A percentile compares a stretch with the other conserved stretches of the same genome.
These are phyloP conservation scores for Coemansia sp. DNA, from an alignment of 192 early-diverging fungal species.

Conservation along the genomic window DNA sequence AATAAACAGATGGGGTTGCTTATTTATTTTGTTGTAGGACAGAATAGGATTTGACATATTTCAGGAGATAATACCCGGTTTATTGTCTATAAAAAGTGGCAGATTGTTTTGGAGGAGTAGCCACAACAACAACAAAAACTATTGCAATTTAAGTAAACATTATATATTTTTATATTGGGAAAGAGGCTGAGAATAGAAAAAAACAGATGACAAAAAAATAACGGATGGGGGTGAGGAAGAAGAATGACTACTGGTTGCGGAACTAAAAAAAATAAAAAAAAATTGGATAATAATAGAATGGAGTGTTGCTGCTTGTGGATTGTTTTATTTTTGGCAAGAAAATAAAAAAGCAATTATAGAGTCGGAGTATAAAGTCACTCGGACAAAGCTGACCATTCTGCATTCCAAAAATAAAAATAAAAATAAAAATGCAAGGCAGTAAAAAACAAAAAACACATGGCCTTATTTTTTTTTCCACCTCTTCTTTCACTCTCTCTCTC, in stretches of 20 bases:
- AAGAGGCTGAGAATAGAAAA: constrained; percentile 1
- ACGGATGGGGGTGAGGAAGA: not conserved
- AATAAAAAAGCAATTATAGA: no score
- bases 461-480: constrained; percentile 2
- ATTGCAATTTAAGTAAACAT: not conserved
- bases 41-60: no score
- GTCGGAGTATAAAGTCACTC: not conserved
- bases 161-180: no score
- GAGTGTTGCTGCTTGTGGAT: not conserved
- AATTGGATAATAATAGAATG: not conserved
- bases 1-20: no score
- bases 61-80: no score
- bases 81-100: no score
- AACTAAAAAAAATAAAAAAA: not conserved
- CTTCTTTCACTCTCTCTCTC: not conserved
- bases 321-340: no score
- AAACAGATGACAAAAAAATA: not conserved
- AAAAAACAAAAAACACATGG: not conserved
- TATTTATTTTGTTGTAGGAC: no score
- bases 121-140: not conserved
- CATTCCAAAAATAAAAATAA: constrained; percentile 2
- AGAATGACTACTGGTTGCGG: no score
- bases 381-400: not conserved
- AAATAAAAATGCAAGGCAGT: not conserved
- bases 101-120: no score